These are phyloP conservation scores for Penicillium sp. DNA, from an alignment of 2,329 filamentous ascomycete genomes.

Conservation along the genomic window DNA sequence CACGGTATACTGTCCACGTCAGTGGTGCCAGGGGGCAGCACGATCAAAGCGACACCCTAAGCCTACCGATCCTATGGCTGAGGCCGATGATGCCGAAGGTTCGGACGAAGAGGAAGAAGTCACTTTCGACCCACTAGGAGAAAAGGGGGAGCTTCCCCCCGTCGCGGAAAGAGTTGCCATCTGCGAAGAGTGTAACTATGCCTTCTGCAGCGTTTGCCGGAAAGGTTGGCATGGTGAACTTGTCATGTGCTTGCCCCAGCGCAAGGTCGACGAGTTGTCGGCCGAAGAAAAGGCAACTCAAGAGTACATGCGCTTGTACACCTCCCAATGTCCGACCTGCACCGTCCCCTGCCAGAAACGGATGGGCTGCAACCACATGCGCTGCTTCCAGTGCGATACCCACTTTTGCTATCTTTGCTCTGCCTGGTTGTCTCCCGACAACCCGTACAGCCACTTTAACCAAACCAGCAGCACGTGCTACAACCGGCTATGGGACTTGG, in stretches of 20 bases:
- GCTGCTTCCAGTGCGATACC: conserved; percentile 82
- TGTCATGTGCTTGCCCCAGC: conserved; percentile 68
- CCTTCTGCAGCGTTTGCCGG: conserved; percentile 78
- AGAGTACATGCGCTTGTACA: conserved; percentile 79
- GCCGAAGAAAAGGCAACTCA: conserved; percentile 84
- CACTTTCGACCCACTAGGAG: conserved; percentile 48
- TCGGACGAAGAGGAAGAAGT: conserved; percentile 59
- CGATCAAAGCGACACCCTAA: conserved; percentile 74
- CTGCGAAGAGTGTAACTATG: conserved; percentile 86
- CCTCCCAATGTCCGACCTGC: conserved; percentile 88
- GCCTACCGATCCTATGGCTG: conserved; percentile 66
- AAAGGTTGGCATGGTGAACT: conserved; percentile 94
- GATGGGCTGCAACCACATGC: conserved; percentile 96
- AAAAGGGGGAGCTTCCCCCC: conserved; percentile 50
- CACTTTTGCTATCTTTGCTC: conserved; percentile 97
- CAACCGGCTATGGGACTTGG: conserved; percentile 86
- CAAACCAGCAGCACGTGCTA: conserved; percentile 71
- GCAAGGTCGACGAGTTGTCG: conserved; percentile 67
- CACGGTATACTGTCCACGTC: conserved; percentile 87
- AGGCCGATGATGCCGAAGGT: conserved; percentile 51
- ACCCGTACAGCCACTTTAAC: conserved; percentile 91
- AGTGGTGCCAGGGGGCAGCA: conserved; percentile 90
- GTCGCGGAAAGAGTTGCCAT: conserved; percentile 72
- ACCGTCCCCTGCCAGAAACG: conserved; percentile 84
- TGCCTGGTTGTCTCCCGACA: conserved; percentile 76